A percentile compares a stretch with the other conserved stretches of the same genome.
Evolutionary conservation across 1,284 basidiomycete species (phyloP).

Genomic region (Ceratobasidium sp.): DNA sequence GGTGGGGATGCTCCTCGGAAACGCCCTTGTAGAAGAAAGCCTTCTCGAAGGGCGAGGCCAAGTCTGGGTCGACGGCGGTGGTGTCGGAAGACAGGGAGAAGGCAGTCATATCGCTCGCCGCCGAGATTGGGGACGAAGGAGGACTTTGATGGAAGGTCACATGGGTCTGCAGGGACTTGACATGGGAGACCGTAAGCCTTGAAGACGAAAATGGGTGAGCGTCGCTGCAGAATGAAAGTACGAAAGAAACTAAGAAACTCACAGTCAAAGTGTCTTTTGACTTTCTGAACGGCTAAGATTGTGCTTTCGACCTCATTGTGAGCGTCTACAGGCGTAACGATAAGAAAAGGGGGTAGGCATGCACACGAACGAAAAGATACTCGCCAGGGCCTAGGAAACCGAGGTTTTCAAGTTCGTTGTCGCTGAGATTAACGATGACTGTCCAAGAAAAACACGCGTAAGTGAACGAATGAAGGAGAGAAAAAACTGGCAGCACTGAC

Average conservation of each 20-base stretch:
- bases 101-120: slow-evolving; percentile 15
- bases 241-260: slow-evolving; percentile 8
- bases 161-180: slow-evolving; percentile 27
- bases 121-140: slow-evolving; percentile 35
- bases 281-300: slow-evolving; percentile 5
- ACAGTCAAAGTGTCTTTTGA: slow-evolving; percentile 8
- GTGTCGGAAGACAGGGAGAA: slow-evolving; percentile 34
- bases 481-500: no score
- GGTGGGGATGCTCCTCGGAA: slow-evolving; percentile 37
- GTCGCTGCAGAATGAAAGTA: not conserved
- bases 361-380: slow-evolving; percentile 5
- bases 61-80: slow-evolving; percentile 18
- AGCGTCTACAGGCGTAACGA: slow-evolving; percentile 30
- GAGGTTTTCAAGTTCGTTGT: slow-evolving; percentile 4
- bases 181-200: slow-evolving; percentile 3
- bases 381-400: slow-evolving; percentile 21
- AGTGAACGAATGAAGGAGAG: not conserved
- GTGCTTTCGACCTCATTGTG: not conserved
- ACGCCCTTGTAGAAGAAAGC: slow-evolving; percentile 39
- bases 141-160: slow-evolving; percentile 19
- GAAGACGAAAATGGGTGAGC: not conserved
- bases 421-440: slow-evolving; percentile 9
- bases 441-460: not conserved
- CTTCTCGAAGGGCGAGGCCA: slow-evolving; percentile 31
- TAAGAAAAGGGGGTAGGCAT: slow-evolving; percentile 1